These are phyloP conservation scores for Serpula lacrymans DNA, from an alignment of 768 basidiomycete genomes.

Conservation along the genomic window DNA sequence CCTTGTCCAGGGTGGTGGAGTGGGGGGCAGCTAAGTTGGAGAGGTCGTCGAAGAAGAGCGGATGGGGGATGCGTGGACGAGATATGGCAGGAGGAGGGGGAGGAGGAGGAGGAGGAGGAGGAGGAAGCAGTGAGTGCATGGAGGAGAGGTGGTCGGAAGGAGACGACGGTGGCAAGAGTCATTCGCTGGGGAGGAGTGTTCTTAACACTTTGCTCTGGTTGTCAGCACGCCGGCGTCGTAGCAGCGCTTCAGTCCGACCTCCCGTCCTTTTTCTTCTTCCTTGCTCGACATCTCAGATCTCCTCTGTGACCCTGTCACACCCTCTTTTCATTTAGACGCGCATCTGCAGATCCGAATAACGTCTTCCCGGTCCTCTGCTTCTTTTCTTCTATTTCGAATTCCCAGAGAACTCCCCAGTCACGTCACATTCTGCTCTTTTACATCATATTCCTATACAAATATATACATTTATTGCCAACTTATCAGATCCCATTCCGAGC, in stretches of 20 bases:
- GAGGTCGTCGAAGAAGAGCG: conserved; percentile 21
- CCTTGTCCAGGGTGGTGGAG: conserved; percentile 34
- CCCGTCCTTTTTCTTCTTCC: too few relatives aligned
- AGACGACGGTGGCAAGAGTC: too few relatives aligned
- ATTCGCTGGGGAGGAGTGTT: too few relatives aligned
- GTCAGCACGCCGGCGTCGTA: too few relatives aligned
- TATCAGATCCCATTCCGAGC: too few relatives aligned
- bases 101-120: conserved; percentile 23
- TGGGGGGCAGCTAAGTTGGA: conserved; percentile 21
- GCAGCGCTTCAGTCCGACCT: too few relatives aligned
- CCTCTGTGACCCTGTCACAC: conserved; percentile 17
- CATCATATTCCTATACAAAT: too few relatives aligned
- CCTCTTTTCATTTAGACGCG: conserved; percentile 1
- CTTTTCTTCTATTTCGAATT: conserved; percentile 32
- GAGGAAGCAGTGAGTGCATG: conserved; percentile 25
- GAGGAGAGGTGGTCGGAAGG: conserved; percentile 8
- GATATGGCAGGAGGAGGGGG: conserved; percentile 5
- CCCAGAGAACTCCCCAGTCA: too few relatives aligned
- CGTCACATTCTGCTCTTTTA: too few relatives aligned
- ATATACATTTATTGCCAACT: too few relatives aligned
- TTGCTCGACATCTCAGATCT: conserved; percentile 14
- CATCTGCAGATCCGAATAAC: conserved; percentile 33
- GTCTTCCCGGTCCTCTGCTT: conserved; percentile 4
- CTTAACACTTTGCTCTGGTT: too few relatives aligned
- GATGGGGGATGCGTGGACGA: conserved; percentile 11